These are phyloP conservation scores for Aspergillus sp. DNA, from an alignment of 2,329 filamentous ascomycete species.

Conservation along the genomic window DNA sequence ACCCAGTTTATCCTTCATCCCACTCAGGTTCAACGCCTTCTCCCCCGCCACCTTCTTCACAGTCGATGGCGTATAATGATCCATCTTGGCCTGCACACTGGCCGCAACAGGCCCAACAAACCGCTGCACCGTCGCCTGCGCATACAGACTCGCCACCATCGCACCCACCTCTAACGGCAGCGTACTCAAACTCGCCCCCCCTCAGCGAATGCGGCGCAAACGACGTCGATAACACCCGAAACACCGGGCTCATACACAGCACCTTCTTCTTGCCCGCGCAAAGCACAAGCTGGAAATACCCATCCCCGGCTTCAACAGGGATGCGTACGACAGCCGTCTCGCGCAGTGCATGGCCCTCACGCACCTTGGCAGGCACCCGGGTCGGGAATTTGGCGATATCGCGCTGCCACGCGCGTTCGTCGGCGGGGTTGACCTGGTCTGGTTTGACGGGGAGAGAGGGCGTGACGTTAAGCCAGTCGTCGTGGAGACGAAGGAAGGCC, in stretches of 20 bases:
- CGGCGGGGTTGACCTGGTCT: slow-evolving; percentile 48
- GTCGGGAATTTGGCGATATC: slow-evolving; percentile 62
- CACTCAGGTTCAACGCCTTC: slow-evolving; percentile 22
- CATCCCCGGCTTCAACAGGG: slow-evolving; percentile 58
- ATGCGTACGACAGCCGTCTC: slow-evolving; percentile 64
- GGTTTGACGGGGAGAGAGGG: slow-evolving; percentile 46
- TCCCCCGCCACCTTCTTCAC: slow-evolving; percentile 26
- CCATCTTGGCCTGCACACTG: slow-evolving; percentile 20
- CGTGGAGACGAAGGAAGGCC: slow-evolving; percentile 55
- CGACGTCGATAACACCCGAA: slow-evolving; percentile 64
- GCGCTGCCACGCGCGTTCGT: slow-evolving; percentile 64
- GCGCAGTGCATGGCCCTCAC: slow-evolving; percentile 49
- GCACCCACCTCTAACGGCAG: slow-evolving; percentile 61
- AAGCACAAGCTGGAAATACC: slow-evolving; percentile 64
- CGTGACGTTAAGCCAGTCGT: slow-evolving; percentile 65
- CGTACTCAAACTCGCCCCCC: slow-evolving; percentile 61
- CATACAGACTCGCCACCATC: slow-evolving; percentile 41
- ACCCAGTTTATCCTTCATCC: slow-evolving; percentile 11
- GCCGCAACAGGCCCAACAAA: slow-evolving; percentile 18
- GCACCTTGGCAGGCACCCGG: slow-evolving; percentile 44
- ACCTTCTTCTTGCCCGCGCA: slow-evolving; percentile 53
- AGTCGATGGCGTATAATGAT: slow-evolving; percentile 23
- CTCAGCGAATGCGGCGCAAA: slow-evolving; percentile 57
- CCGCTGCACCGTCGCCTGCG: slow-evolving; percentile 26
- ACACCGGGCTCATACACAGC: slow-evolving; percentile 63